Percentiles rank a stretch among this genome's conserved stretches.
Conservation (phyloP, 1,139 yeast genomes). For the Pneumocystis wakefieldiae region DNA sequence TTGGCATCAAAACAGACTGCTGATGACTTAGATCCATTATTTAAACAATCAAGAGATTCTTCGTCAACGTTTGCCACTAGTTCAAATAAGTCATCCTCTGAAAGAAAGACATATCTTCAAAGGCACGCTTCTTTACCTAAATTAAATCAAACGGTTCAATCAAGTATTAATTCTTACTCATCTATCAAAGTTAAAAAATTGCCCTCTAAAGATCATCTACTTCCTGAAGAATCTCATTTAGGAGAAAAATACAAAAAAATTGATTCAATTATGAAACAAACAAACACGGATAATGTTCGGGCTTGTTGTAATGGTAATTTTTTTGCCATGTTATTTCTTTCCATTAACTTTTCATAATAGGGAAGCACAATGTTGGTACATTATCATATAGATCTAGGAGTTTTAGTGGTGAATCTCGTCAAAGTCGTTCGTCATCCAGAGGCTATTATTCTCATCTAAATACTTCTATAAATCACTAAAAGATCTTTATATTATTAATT, state of each 20-base stretch:
- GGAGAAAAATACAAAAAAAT: constrained; percentile 5
- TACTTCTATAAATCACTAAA: not conserved
- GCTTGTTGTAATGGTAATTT: constrained; percentile 16
- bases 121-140: not conserved
- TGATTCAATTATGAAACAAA: constrained; percentile 9
- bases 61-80: constrained; percentile 5
- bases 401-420: not conserved
- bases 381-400: not conserved
- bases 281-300: constrained; percentile 16
- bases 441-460: not conserved
- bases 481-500: not conserved
- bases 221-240: not conserved
- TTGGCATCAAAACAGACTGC: not conserved
- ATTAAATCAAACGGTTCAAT: not conserved
- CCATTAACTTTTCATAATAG: not conserved
- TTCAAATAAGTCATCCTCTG: constrained; percentile 17
- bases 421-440: not conserved
- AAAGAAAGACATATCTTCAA: constrained; percentile 19
- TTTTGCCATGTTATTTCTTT: not conserved
- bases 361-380: constrained; percentile 7
- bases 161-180: not conserved
- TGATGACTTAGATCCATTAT: not conserved
- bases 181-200: not conserved
- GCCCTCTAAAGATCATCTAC: not conserved
- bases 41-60: constrained; percentile 7